phyloP scores from a whole-genome alignment of 495 filamentous ascomycete genomes.

The Chaetomium tenue region DNA sequence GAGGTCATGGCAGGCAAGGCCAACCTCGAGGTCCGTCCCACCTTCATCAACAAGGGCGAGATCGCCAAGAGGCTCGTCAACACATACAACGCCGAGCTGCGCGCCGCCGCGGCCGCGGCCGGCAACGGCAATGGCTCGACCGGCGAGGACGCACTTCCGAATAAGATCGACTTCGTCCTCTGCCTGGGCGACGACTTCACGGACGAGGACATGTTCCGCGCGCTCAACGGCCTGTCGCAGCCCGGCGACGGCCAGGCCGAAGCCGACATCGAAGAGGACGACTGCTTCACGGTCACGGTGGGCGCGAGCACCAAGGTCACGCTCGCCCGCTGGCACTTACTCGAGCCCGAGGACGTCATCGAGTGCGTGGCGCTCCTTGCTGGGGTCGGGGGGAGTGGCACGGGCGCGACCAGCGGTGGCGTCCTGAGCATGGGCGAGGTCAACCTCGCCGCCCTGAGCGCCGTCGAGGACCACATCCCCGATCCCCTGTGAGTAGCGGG shows the following conservation, averaged over 20 bases:
- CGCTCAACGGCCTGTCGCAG: slow-evolving; percentile 55
- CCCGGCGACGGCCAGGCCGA: slow-evolving; percentile 38
- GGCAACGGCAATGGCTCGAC: slow-evolving; percentile 2
- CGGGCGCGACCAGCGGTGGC: slow-evolving; percentile 31
- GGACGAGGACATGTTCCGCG: slow-evolving; percentile 86
- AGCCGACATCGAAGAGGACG: slow-evolving; percentile 49
- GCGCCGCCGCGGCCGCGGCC: slow-evolving; percentile 8
- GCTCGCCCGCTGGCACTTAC: slow-evolving; percentile 78
- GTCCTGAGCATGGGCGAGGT: slow-evolving; percentile 45
- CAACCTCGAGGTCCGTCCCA: slow-evolving; percentile 94
- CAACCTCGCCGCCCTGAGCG: slow-evolving; percentile 46
- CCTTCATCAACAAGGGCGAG: slow-evolving; percentile 93
- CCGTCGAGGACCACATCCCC: slow-evolving; percentile 46
- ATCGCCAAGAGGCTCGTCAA: slow-evolving; percentile 76
- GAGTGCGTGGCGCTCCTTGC: slow-evolving; percentile 69
- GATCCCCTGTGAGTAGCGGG: not conserved
- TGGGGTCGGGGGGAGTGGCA: slow-evolving; percentile 49
- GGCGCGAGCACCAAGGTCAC: slow-evolving; percentile 85
- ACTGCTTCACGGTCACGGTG: slow-evolving; percentile 84
- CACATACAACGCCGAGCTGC: slow-evolving; percentile 54
- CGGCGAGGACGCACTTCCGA: slow-evolving; percentile 22
- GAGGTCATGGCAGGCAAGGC: slow-evolving; percentile 96
- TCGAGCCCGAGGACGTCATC: slow-evolving; percentile 85
- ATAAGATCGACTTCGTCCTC: slow-evolving; percentile 73
- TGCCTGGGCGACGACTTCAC: slow-evolving; percentile 95